phyloP scores from a whole-genome alignment of 2,329 filamentous ascomycete genomes.

The Colletotrichum caudatum region DNA sequence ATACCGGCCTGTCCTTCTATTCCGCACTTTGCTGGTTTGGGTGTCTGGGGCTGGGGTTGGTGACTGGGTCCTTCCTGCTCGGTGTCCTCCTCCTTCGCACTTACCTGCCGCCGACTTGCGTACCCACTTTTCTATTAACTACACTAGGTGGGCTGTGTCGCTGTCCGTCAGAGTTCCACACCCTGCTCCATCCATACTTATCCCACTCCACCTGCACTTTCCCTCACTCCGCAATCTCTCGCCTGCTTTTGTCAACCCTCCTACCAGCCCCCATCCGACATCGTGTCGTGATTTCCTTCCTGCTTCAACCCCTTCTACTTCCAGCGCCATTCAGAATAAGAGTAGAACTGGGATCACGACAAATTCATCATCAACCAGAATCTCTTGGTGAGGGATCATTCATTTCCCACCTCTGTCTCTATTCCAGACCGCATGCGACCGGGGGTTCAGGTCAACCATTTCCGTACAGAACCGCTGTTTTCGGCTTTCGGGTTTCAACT shows the following conservation, averaged over 20 bases:
- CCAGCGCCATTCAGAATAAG: slow-evolving; percentile 11
- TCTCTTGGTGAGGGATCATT: background rate
- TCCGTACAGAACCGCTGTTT: slow-evolving; percentile 37
- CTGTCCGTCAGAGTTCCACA: slow-evolving; percentile 38
- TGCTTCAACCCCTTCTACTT: slow-evolving; percentile 36
- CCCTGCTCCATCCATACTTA: slow-evolving; percentile 40
- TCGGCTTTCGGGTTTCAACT: slow-evolving; percentile 31
- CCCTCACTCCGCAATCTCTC: slow-evolving; percentile 32
- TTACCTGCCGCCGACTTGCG: slow-evolving; percentile 32
- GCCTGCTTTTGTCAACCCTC: slow-evolving; percentile 32
- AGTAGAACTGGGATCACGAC: slow-evolving; percentile 23
- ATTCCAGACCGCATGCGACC: slow-evolving; percentile 37
- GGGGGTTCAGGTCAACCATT: slow-evolving; percentile 27
- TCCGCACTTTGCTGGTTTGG: slow-evolving; percentile 18
- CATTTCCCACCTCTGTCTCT: slow-evolving; percentile 12
- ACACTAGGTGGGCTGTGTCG: slow-evolving; percentile 27
- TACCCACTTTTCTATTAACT: slow-evolving; percentile 36
- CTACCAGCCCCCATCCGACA: slow-evolving; percentile 35
- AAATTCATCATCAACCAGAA: background rate
- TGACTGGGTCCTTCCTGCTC: slow-evolving; percentile 18
- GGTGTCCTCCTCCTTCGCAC: slow-evolving; percentile 21
- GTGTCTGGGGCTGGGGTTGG: slow-evolving; percentile 11
- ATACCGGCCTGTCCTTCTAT: slow-evolving; percentile 8
- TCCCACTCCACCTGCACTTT: slow-evolving; percentile 43
- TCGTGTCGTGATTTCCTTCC: slow-evolving; percentile 34